Evolutionary conservation across 441 rosid genomes (phyloP).

Genomic region (Mallotus repandus): DNA sequence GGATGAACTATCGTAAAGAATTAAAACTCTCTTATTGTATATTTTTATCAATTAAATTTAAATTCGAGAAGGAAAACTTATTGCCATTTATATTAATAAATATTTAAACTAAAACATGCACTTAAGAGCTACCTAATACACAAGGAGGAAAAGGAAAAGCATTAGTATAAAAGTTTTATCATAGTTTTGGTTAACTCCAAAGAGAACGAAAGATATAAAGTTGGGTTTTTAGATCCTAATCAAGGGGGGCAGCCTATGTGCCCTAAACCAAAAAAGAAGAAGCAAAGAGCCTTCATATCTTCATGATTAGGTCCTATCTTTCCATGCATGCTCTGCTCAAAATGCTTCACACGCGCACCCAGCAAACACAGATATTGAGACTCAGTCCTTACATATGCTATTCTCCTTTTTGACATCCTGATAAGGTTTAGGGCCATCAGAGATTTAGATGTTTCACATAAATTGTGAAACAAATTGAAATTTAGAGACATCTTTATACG

Average conservation of each 20-base stretch:
- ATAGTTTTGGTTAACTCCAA: not conserved
- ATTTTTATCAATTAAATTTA: too few relatives aligned
- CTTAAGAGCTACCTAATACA: too few relatives aligned
- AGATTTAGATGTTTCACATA: conserved; percentile 1
- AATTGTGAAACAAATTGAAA: not conserved
- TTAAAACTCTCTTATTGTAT: too few relatives aligned
- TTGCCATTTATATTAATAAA: too few relatives aligned
- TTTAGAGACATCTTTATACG: not conserved
- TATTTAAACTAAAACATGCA: too few relatives aligned
- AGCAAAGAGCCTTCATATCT: not conserved
- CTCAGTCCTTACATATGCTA: not conserved
- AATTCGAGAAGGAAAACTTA: too few relatives aligned
- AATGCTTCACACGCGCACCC: conserved; percentile 6
- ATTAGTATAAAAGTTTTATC: not conserved
- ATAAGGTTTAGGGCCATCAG: not conserved
- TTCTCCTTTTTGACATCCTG: conserved; percentile 4
- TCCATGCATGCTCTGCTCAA: conserved; percentile 7
- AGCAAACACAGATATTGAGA: not conserved
- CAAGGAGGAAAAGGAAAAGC: too few relatives aligned
- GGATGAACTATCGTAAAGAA: too few relatives aligned
- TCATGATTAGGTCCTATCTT: not conserved
- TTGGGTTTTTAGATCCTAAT: not conserved
- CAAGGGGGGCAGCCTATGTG: not conserved
- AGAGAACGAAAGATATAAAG: not conserved
- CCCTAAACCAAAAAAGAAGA: not conserved